Percentiles rank a stretch among this genome's conserved stretches.
These are phyloP conservation scores for Clonostachys sp. DNA, from an alignment of 2,329 filamentous ascomycete genomes.

Conservation along the genomic window DNA sequence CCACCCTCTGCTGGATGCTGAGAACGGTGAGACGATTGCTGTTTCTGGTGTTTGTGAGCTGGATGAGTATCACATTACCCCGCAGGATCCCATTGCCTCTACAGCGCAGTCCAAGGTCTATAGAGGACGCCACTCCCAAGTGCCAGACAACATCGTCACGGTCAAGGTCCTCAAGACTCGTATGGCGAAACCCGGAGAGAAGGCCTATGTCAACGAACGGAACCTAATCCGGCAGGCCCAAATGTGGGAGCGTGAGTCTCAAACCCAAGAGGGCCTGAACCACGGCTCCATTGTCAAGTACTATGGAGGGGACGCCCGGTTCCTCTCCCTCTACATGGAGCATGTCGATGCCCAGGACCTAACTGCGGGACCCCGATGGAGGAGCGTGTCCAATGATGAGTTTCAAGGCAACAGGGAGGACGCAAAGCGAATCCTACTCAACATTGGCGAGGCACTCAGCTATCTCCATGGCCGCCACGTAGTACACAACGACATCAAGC, in stretches of 20 bases:
- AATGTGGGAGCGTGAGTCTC: constrained; percentile 54
- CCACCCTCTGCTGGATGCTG: constrained; percentile 47
- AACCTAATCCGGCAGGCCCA: constrained; percentile 56
- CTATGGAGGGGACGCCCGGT: constrained; percentile 55
- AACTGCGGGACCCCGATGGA: constrained; percentile 43
- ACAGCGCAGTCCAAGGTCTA: constrained; percentile 52
- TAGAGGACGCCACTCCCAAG: constrained; percentile 46
- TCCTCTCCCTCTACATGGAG: constrained; percentile 58
- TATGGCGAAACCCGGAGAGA: constrained; percentile 29
- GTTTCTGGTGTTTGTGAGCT: constrained; percentile 45
- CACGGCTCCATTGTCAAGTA: constrained; percentile 55
- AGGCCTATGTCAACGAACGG: constrained; percentile 44
- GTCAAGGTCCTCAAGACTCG: constrained; percentile 58
- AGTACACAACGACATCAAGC: constrained; percentile 61
- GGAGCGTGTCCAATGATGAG: constrained; percentile 36
- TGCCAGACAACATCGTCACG: constrained; percentile 49
- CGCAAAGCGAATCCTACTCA: constrained; percentile 45
- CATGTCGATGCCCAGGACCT: constrained; percentile 54
- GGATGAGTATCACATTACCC: constrained; percentile 50
- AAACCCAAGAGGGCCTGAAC: constrained; percentile 47
- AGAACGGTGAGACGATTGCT: constrained; percentile 41
- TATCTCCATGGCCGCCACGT: constrained; percentile 50
- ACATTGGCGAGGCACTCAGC: constrained; percentile 48
- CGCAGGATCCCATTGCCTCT: constrained; percentile 50
- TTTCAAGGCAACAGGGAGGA: constrained; percentile 46